These are phyloP conservation scores for Termitomyces sp. DNA, from an alignment of 768 basidiomycete species.

Conservation along the genomic window DNA sequence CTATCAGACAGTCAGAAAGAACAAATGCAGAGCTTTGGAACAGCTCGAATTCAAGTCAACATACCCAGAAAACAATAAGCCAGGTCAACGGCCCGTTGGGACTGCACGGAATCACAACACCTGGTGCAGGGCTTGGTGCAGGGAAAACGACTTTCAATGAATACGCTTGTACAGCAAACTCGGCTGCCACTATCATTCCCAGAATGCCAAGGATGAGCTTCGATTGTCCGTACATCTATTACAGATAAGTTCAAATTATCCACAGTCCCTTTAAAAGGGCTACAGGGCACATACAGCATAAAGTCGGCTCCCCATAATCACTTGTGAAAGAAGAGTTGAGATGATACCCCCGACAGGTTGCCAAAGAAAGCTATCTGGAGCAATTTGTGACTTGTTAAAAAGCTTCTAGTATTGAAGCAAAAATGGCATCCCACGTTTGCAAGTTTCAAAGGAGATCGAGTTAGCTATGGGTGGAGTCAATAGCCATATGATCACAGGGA, in stretches of 20 bases:
- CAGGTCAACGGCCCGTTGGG: constrained; percentile 19
- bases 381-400: not conserved
- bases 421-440: constrained; percentile 12
- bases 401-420: not conserved
- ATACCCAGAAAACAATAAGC: constrained; percentile 22
- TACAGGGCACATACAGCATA: constrained; percentile 15
- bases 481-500: constrained; percentile 5
- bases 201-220: constrained; percentile 12
- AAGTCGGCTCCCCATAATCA: constrained; percentile 21
- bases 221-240: constrained; percentile 17
- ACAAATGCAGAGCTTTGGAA: not conserved
- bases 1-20: not conserved
- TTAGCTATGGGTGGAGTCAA: constrained; percentile 15
- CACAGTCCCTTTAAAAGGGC: too few relatives aligned
- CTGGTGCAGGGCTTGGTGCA: constrained; percentile 12
- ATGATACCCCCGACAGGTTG: constrained; percentile 23
- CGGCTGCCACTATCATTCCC: constrained; percentile 8
- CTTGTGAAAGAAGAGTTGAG: constrained; percentile 21
- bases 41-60: not conserved
- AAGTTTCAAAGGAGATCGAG: constrained; percentile 12
- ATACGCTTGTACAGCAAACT: constrained; percentile 15
- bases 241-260: not conserved
- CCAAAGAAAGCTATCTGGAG: constrained; percentile 19
- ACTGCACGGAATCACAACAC: constrained; percentile 16
- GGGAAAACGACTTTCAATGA: constrained; percentile 16